phyloP scores from a whole-genome alignment of 2,329 filamentous ascomycete genomes.

The Phaeophleospora eucalypticola region DNA sequence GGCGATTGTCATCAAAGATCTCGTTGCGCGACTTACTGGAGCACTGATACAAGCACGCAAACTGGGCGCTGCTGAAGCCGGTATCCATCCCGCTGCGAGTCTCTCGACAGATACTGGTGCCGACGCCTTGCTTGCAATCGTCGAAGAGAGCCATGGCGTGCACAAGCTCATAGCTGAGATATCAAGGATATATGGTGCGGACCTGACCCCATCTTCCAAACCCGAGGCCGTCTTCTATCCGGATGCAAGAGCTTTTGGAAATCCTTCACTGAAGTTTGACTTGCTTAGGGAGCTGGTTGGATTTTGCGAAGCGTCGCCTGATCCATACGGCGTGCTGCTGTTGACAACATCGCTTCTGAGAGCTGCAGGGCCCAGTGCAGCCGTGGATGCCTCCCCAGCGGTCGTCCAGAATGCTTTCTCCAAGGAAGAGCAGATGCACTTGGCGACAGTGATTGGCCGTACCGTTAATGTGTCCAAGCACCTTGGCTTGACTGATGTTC shows the following conservation, averaged over 20 bases:
- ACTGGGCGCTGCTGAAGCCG: constrained; percentile 89
- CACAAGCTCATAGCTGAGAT: constrained; percentile 25
- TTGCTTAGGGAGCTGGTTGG: constrained; percentile 86
- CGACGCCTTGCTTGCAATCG: constrained; percentile 16
- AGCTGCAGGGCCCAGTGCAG: constrained; percentile 62
- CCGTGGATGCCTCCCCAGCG: constrained; percentile 22
- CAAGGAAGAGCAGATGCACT: constrained; percentile 75
- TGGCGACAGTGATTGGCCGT: constrained; percentile 81
- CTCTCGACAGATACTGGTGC: constrained; percentile 64
- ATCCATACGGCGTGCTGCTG: constrained; percentile 82
- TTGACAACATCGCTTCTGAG: constrained; percentile 82
- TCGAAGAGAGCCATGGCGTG: constrained; percentile 24
- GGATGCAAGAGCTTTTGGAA: constrained; percentile 58
- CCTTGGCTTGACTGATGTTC: constrained; percentile 64
- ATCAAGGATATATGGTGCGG: constrained; percentile 26
- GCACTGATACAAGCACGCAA: constrained; percentile 88
- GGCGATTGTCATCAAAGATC: constrained; percentile 80
- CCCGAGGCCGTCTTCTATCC: constrained; percentile 8
- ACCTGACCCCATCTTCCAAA: constrained; percentile 9
- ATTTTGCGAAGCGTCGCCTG: constrained; percentile 87
- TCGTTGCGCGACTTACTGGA: constrained; percentile 76
- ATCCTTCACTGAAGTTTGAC: constrained; percentile 75
- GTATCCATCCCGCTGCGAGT: constrained; percentile 88
- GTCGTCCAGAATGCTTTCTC: constrained; percentile 13
- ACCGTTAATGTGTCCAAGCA: constrained; percentile 74